Evolutionary conservation across 2,329 filamentous ascomycete species (phyloP).

Genomic region (Phyllosticta capitalensis): DNA sequence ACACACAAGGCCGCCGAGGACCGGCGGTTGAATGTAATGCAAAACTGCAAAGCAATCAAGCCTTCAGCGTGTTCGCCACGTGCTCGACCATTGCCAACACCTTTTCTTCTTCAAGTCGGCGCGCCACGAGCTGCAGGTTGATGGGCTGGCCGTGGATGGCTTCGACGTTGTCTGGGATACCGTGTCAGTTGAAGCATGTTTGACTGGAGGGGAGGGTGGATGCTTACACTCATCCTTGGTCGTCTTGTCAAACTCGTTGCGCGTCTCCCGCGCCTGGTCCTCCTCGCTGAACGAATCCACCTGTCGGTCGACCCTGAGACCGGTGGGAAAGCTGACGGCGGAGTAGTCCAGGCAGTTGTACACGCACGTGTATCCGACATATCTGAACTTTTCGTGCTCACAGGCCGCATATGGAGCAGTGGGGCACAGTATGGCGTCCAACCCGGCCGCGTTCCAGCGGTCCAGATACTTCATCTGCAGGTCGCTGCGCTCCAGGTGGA

Average conservation of each 20-base stretch:
- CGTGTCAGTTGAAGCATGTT: not conserved
- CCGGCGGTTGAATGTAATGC: too few relatives aligned
- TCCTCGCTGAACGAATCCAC: slow-evolving; percentile 23
- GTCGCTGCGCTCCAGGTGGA: slow-evolving; percentile 38
- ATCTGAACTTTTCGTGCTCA: slow-evolving; percentile 15
- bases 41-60: not conserved
- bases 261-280: slow-evolving; percentile 22
- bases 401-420: slow-evolving; percentile 25
- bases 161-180: slow-evolving; percentile 25
- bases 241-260: slow-evolving; percentile 7
- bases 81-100: slow-evolving; percentile 30
- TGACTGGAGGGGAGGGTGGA: not conserved
- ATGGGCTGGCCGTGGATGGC: slow-evolving; percentile 36
- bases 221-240: slow-evolving; percentile 33
- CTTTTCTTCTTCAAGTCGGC: slow-evolving; percentile 34
- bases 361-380: slow-evolving; percentile 37
- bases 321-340: slow-evolving; percentile 36
- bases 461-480: slow-evolving; percentile 36
- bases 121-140: slow-evolving; percentile 32
- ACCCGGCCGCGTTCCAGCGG: slow-evolving; percentile 33
- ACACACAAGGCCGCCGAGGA: too few relatives aligned
- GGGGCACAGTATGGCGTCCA: slow-evolving; percentile 35
- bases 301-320: slow-evolving; percentile 15
- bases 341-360: slow-evolving; percentile 41
- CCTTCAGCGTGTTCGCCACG: slow-evolving; percentile 22